Percentiles rank a stretch among this genome's conserved stretches.
Evolutionary conservation across 495 filamentous ascomycete species (phyloP).

Genomic region (Collariella sp.): DNA sequence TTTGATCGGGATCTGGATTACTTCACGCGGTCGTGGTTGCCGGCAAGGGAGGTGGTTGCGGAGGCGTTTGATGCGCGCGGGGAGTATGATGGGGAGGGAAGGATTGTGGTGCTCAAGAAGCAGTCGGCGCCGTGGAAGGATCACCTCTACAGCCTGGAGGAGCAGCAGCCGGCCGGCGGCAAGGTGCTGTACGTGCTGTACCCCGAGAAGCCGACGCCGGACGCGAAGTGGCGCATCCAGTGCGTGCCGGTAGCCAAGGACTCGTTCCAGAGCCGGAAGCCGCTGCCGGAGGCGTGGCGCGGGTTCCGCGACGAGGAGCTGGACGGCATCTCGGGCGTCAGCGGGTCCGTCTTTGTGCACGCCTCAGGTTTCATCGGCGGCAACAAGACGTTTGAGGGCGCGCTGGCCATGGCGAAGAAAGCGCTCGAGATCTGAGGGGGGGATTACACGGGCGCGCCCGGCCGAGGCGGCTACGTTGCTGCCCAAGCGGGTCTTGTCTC

Average conservation of each 20-base stretch:
- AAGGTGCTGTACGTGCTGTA: conserved; percentile 89
- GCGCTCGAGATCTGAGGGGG: conserved; percentile 34
- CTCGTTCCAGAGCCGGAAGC: conserved; percentile 83
- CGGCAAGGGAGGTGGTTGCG: conserved; percentile 69
- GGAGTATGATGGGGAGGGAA: conserved; percentile 61
- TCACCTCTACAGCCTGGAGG: conserved; percentile 84
- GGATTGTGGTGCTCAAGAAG: conserved; percentile 69
- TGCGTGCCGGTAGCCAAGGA: conserved; percentile 69
- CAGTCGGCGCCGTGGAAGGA: conserved; percentile 87
- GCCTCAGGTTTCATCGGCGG: conserved; percentile 94
- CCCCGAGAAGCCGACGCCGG: conserved; percentile 62
- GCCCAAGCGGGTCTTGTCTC: conserved; percentile 10
- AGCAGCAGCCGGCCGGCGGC: conserved; percentile 40
- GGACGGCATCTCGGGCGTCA: conserved; percentile 60
- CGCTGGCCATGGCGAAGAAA: conserved; percentile 73
- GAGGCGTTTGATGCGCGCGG: conserved; percentile 57
- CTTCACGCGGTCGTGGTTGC: conserved; percentile 70
- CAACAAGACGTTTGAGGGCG: conserved; percentile 85
- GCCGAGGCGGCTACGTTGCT: neutral
- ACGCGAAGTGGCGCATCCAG: conserved; percentile 85
- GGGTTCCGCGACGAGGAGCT: conserved; percentile 80
- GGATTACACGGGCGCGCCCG: neutral
- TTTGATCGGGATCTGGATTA: conserved; percentile 71
- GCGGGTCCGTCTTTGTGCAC: conserved; percentile 84
- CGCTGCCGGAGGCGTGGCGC: conserved; percentile 83